Base-by-base conservation (phyloP, 768 basidiomycete genomes). In the Macrolepiota fuliginosa region DNA sequence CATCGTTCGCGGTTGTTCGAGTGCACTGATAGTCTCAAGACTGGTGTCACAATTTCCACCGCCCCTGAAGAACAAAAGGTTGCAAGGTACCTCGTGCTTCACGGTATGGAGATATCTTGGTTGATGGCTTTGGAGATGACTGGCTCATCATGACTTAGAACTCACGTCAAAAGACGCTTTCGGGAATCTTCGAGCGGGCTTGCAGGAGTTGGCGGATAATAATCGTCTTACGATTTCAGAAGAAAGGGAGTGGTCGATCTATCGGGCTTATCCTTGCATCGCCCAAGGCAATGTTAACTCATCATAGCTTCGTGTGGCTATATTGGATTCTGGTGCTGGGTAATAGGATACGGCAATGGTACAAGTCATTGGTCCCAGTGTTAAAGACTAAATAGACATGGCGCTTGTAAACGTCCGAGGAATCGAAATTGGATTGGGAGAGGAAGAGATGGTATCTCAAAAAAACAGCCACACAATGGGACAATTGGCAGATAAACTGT, bases 251-350 rank as follows among this genome's bases (percentile, higher is more conserved):
- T 84, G 82, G 82, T 68, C 72, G 9, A 55, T 84, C 54, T 80
- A 83, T 67, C 76, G 77, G 17, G 77, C 81, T 3, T 84, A 81
- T 68, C 79, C 81, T 25, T 74, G 76, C 47, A 64, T 83, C 42
- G 76, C 79, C 13, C 80, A 82, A 64, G 74, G 73, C 24, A 76
- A 78, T 60, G n/a, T 71, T n/a, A 10, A 7, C 24, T 24, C 17
- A 25, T 19, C 22, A 35, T 25, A 42, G 15, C 19, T 9, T 46
- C 45, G n/a, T 7, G 17, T 39, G n/a, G n/a, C n/a, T n/a, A n/a
- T n/a, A n/a, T n/a, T n/a, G n/a, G n/a, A n/a, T n/a, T n/a, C n/a
- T n/a, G n/a, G n/a, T n/a, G n/a, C n/a, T n/a, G n/a, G n/a, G n/a
- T n/a, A n/a, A n/a, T n/a, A n/a, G n/a, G n/a, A n/a, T n/a, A n/a